phyloP scores from a whole-genome alignment of 306 rosid species.

The Prunus mira region DNA sequence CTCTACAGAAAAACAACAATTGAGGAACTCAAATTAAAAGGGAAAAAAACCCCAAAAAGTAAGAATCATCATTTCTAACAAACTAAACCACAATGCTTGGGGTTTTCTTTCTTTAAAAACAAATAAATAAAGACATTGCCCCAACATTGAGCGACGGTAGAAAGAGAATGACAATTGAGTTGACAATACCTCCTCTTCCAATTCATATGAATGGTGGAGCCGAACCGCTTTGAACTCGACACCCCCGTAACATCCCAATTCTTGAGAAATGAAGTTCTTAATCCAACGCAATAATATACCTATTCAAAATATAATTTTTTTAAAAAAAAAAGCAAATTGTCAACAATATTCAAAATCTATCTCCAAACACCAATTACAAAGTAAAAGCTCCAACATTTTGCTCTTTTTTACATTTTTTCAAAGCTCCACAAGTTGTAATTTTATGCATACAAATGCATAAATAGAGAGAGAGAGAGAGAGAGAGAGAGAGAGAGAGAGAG shows the following conservation, averaged over 20 bases:
- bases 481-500: no score
- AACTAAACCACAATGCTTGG: background rate
- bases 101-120: background rate
- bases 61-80: background rate
- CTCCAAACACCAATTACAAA: background rate
- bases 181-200: slow-evolving; percentile 43
- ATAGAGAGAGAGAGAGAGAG: background rate
- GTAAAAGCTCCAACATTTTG: no score
- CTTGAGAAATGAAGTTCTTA: slow-evolving; percentile 21
- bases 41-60: background rate
- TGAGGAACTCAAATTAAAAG: no score
- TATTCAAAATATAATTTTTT: background rate
- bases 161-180: background rate
- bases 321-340: background rate
- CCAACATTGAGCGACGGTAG: background rate
- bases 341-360: background rate
- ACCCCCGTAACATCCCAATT: slow-evolving; percentile 29
- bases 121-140: no score
- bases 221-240: slow-evolving; percentile 31
- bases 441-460: background rate
- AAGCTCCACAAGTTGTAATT: background rate
- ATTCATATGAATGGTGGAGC: slow-evolving; percentile 18
- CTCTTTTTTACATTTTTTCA: background rate
- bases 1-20: background rate
- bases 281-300: slow-evolving; percentile 7